Evolutionary conservation across 2,329 filamentous ascomycete species (phyloP).

Genomic region (Botrytis galanthina): DNA sequence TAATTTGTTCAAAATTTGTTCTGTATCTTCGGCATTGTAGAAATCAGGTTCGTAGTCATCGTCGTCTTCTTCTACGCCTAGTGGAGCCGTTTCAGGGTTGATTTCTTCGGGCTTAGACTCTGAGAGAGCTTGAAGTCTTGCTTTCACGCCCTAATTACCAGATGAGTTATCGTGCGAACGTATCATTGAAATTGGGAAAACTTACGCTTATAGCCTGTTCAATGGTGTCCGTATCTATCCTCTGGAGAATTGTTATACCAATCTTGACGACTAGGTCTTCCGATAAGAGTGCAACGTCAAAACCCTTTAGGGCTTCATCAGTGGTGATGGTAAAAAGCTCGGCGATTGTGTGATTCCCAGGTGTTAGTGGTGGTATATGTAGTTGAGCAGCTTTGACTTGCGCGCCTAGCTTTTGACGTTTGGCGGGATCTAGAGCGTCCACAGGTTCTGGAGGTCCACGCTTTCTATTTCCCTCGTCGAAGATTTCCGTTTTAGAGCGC

Average conservation of each 20-base stretch:
- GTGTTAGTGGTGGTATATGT: slow-evolving; percentile 63
- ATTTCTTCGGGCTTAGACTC: slow-evolving; percentile 38
- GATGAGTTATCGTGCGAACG: slow-evolving; percentile 18
- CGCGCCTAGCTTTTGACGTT: slow-evolving; percentile 70
- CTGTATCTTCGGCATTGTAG: slow-evolving; percentile 66
- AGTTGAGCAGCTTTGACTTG: slow-evolving; percentile 41
- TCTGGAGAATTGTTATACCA: slow-evolving; percentile 72
- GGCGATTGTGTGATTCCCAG: slow-evolving; percentile 74
- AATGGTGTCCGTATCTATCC: slow-evolving; percentile 66
- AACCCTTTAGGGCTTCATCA: slow-evolving; percentile 70
- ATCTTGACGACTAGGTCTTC: slow-evolving; percentile 75
- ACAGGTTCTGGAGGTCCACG: slow-evolving; percentile 68
- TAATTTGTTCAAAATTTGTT: slow-evolving; percentile 75
- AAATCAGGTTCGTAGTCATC: slow-evolving; percentile 93
- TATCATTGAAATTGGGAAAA: slow-evolving; percentile 27
- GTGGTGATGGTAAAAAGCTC: slow-evolving; percentile 84
- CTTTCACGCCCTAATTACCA: slow-evolving; percentile 48
- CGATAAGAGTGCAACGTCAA: slow-evolving; percentile 80
- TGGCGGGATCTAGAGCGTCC: slow-evolving; percentile 71
- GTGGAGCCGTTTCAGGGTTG: slow-evolving; percentile 57
- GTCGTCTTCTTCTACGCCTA: slow-evolving; percentile 74
- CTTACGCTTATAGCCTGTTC: slow-evolving; percentile 70
- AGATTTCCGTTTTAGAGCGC: slow-evolving; percentile 72
- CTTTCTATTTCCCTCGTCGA: slow-evolving; percentile 78
- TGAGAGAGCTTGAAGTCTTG: slow-evolving; percentile 43